These are phyloP conservation scores for Anastatica hierochuntica DNA, from an alignment of 345 rosid species.

Conservation along the genomic window DNA sequence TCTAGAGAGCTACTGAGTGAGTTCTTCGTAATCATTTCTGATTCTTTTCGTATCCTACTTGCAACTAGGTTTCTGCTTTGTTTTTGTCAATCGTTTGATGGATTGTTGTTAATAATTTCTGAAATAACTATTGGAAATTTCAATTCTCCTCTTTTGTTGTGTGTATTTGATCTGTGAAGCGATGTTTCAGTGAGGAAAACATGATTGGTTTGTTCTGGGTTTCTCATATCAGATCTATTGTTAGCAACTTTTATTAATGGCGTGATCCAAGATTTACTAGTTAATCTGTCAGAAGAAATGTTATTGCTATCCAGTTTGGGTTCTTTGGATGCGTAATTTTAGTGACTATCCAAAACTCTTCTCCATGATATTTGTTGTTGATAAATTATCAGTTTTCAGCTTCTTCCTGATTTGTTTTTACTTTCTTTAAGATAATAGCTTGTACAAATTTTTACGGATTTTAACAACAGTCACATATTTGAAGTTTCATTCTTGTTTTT, in stretches of 20 bases:
- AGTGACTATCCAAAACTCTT: neutral
- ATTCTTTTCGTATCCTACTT: no score
- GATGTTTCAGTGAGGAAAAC: no score
- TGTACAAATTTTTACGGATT: neutral
- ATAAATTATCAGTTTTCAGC: neutral
- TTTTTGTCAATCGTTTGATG: no score
- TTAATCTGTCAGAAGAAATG: neutral
- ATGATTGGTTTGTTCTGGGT: no score
- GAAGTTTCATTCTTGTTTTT: neutral
- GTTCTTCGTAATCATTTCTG: neutral
- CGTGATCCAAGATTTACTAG: neutral
- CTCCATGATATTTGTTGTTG: neutral
- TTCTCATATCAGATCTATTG: conserved; percentile 9
- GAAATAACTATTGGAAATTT: no score
- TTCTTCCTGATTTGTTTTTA: no score
- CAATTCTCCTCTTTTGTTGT: no score
- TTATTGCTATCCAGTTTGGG: no score
- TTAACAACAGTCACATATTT: neutral
- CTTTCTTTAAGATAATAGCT: neutral
- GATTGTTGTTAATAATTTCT: no score
- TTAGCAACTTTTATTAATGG: neutral
- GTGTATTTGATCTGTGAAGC: no score
- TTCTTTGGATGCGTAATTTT: no score
- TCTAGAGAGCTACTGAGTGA: conserved; percentile 8
- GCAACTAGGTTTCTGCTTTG: no score